A percentile compares a stretch with the other conserved stretches of the same genome.
These are phyloP conservation scores for Ganoderma meredithae DNA, from an alignment of 1,284 basidiomycete species.

Conservation along the genomic window DNA sequence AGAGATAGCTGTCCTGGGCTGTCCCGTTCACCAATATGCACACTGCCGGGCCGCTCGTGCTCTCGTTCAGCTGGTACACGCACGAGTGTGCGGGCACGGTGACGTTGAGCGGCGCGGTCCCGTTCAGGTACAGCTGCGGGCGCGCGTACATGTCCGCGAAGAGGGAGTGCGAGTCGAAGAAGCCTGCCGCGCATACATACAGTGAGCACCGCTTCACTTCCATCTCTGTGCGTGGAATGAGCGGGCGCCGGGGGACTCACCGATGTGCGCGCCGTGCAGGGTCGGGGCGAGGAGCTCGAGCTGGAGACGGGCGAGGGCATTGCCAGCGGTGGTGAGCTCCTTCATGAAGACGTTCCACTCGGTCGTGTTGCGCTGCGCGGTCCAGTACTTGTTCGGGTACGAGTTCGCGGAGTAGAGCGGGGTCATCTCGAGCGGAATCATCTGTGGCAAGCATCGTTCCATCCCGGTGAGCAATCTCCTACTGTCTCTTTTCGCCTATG, in stretches of 20 bases:
- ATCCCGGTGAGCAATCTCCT: constrained; percentile 7
- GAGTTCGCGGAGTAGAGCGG: constrained; percentile 42
- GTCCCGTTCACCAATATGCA: constrained; percentile 53
- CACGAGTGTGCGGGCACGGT: constrained; percentile 44
- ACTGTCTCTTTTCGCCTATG: too few relatives aligned
- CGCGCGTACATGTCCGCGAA: constrained; percentile 56
- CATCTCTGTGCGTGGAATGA: background rate
- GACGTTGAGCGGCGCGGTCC: constrained; percentile 61
- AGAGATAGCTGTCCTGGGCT: constrained; percentile 60
- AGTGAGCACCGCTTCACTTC: background rate
- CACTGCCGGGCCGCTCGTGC: constrained; percentile 33
- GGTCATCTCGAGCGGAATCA: constrained; percentile 43
- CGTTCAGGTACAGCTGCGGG: constrained; percentile 50
- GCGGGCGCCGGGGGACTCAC: constrained; percentile 26
- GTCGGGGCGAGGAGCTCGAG: constrained; percentile 40
- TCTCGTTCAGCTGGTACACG: constrained; percentile 14
- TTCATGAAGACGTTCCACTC: constrained; percentile 41
- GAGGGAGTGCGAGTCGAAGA: constrained; percentile 59
- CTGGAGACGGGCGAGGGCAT: constrained; percentile 42
- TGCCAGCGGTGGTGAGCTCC: constrained; percentile 43
- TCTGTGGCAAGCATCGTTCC: constrained; percentile 30
- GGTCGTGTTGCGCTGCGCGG: constrained; percentile 32
- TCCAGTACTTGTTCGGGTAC: constrained; percentile 37
- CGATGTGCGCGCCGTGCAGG: constrained; percentile 44
- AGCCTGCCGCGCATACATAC: constrained; percentile 36